Percentiles rank a stretch among this genome's conserved stretches.
These are phyloP conservation scores for Tulasnella sp. DNA, from an alignment of 768 basidiomycete species.

Conservation along the genomic window DNA sequence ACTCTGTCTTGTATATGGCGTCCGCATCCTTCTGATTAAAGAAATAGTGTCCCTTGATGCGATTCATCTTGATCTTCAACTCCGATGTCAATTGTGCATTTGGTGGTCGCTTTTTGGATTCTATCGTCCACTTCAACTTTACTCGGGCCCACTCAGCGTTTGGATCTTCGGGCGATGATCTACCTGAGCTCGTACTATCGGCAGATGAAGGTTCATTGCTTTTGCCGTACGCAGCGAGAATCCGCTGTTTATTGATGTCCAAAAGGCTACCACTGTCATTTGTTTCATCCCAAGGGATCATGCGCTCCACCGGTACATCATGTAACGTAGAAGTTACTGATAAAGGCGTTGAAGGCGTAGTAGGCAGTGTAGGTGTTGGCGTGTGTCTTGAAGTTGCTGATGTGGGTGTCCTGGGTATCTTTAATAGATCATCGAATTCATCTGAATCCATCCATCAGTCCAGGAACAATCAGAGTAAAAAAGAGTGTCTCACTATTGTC, in stretches of 20 bases:
- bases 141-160: slow-evolving; percentile 49
- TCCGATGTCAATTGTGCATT: slow-evolving; percentile 12
- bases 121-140: slow-evolving; percentile 40
- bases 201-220: not conserved
- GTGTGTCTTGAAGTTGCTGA: too few relatives aligned
- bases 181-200: not conserved
- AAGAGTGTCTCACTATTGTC: too few relatives aligned
- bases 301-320: too few relatives aligned
- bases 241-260: not conserved
- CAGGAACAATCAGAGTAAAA: too few relatives aligned
- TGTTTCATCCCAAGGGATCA: too few relatives aligned
- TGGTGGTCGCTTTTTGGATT: slow-evolving; percentile 30
- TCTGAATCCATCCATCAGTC: too few relatives aligned
- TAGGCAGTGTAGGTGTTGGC: not conserved
- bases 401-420: too few relatives aligned
- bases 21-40: slow-evolving; percentile 60
- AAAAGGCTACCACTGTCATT: too few relatives aligned
- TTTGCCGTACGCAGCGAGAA: not conserved
- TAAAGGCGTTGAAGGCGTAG: too few relatives aligned
- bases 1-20: slow-evolving; percentile 40
- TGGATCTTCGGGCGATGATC: slow-evolving; percentile 34
- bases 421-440: too few relatives aligned
- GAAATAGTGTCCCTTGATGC: slow-evolving; percentile 46
- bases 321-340: too few relatives aligned
- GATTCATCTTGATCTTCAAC: slow-evolving; percentile 36